Evolutionary conservation across 192 early-diverging fungal genomes (phyloP).

Genomic region (Martensiomyces pterosporus): DNA sequence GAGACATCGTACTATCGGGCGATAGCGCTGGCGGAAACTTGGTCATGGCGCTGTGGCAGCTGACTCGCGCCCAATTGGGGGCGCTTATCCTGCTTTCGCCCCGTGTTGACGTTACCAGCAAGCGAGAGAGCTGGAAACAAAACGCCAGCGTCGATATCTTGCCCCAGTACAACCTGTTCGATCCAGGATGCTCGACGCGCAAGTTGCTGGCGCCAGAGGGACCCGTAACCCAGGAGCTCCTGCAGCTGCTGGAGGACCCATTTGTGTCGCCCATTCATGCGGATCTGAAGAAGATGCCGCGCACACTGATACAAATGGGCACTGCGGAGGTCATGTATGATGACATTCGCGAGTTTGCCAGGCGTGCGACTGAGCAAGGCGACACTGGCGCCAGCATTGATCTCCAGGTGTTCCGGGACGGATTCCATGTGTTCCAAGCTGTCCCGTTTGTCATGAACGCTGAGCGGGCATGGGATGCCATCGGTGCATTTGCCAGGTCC

Average conservation of each 20-base stretch:
- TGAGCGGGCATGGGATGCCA: constrained; percentile 8
- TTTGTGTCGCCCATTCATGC: constrained; percentile 36
- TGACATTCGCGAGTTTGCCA: constrained; percentile 41
- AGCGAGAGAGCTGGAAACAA: constrained; percentile 11
- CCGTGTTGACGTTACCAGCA: constrained; percentile 29
- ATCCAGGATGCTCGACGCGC: not conserved
- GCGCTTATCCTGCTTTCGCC: constrained; percentile 30
- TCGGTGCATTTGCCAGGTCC: constrained; percentile 11
- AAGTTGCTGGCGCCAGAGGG: constrained; percentile 10
- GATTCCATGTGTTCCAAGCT: constrained; percentile 40
- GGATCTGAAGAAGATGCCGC: constrained; percentile 16
- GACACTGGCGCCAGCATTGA: not conserved
- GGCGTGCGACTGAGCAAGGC: not conserved
- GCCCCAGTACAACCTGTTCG: not conserved
- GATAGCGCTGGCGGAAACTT: constrained; percentile 50
- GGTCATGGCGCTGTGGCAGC: constrained; percentile 33
- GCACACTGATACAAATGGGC: constrained; percentile 35
- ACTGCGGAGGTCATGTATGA: constrained; percentile 31
- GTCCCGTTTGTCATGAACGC: constrained; percentile 1
- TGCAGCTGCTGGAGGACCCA: constrained; percentile 12
- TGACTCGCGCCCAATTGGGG: not conserved
- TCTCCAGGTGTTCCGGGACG: constrained; percentile 14
- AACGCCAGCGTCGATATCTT: constrained; percentile 16
- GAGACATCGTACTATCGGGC: constrained; percentile 30
- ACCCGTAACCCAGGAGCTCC: not conserved